Conservation (phyloP, 306 rosid genomes). For the Cucurbita pepo region DNA sequence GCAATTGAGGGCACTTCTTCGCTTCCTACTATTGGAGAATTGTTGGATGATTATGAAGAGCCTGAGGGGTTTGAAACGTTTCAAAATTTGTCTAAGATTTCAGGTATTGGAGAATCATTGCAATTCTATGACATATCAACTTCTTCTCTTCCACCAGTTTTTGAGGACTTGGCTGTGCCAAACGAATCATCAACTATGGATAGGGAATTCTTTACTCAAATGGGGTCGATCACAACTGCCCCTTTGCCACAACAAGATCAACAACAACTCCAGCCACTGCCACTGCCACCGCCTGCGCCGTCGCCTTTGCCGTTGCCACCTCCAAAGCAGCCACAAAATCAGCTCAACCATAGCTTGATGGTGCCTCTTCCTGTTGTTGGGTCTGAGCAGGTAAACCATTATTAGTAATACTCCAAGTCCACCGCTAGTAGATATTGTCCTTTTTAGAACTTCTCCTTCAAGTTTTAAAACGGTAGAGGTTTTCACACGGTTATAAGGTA, state of each 20-base stretch:
- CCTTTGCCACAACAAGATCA: conserved; percentile 47
- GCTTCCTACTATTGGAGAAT: conserved; percentile 50
- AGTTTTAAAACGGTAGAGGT: too few relatives aligned
- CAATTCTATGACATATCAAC: conserved; percentile 27
- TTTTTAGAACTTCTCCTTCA: too few relatives aligned
- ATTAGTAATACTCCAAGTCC: too few relatives aligned
- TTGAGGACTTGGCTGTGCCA: conserved; percentile 25
- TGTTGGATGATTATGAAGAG: conserved; percentile 47
- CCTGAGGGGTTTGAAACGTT: conserved; percentile 19
- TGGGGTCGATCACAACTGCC: conserved; percentile 11
- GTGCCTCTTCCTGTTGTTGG: conserved; percentile 39
- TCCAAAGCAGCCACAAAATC: conserved; percentile 7
- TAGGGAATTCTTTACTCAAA: conserved; percentile 16
- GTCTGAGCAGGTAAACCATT: conserved; percentile 32
- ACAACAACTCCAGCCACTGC: conserved; percentile 15
- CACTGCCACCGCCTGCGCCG: neutral
- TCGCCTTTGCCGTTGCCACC: neutral
- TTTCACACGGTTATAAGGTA: too few relatives aligned
- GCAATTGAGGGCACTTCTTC: conserved; percentile 28
- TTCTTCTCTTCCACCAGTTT: conserved; percentile 15
- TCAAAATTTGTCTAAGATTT: conserved; percentile 2
- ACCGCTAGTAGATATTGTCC: too few relatives aligned
- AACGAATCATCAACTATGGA: conserved; percentile 28
- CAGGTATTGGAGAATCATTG: conserved; percentile 15
- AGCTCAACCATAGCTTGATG: conserved; percentile 22